phyloP scores from a whole-genome alignment of 176 grass and related monocot genomes.

The Thalia dealbata region DNA sequence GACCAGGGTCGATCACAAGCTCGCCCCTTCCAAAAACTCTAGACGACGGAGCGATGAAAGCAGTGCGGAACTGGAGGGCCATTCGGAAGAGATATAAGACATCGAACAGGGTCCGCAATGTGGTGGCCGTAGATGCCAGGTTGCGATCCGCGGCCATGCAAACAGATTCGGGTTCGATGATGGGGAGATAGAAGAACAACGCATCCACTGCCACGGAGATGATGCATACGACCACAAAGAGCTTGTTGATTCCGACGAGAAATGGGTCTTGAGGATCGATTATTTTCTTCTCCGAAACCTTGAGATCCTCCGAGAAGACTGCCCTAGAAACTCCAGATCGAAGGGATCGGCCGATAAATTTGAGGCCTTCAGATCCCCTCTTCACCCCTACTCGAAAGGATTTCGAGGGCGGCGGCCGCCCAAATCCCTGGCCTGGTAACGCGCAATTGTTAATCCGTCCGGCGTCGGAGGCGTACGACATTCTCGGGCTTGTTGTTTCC shows the following conservation, averaged over 20 bases:
- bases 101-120: conserved; percentile 59
- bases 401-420: conserved; percentile 25
- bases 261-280: conserved; percentile 77
- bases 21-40: conserved; percentile 85
- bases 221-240: conserved; percentile 65
- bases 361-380: conserved; percentile 52
- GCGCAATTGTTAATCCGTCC: conserved; percentile 31
- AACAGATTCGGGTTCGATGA: conserved; percentile 29
- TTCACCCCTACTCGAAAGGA: conserved; percentile 39
- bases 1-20: conserved; percentile 67
- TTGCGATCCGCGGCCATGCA: conserved; percentile 58
- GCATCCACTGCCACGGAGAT: conserved; percentile 70
- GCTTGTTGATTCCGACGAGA: conserved; percentile 51
- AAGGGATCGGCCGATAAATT: conserved; percentile 60
- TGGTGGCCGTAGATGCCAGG: conserved; percentile 31
- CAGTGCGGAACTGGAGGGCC: conserved; percentile 82
- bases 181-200: conserved; percentile 71
- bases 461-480: conserved; percentile 36
- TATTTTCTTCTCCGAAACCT: conserved; percentile 54
- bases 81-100: conserved; percentile 63
- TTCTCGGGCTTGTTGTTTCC: conserved; percentile 31
- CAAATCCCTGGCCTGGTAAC: conserved; percentile 48
- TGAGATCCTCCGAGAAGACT: conserved; percentile 84
- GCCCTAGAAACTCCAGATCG: conserved; percentile 60
- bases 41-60: conserved; percentile 78